Percentiles rank a stretch among this genome's conserved stretches.
Evolutionary conservation across 1,139 yeast species (phyloP).

Genomic region (Eremothecium sinecaudum): DNA sequence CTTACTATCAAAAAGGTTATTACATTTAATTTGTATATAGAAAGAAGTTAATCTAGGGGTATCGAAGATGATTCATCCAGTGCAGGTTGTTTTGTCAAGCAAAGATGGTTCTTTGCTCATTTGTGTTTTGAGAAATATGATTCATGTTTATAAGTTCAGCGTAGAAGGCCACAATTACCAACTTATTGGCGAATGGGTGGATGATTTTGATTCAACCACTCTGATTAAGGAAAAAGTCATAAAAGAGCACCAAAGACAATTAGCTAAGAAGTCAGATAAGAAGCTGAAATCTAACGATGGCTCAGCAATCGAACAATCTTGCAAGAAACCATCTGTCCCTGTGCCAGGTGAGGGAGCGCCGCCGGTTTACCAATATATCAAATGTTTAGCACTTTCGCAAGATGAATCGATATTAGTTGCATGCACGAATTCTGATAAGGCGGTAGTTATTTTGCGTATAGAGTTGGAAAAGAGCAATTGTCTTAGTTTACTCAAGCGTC

Average conservation of each 20-base stretch:
- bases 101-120: constrained; percentile 40
- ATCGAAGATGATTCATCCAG: constrained; percentile 59
- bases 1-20: no score
- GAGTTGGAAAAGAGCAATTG: constrained; percentile 30
- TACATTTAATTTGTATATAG: no score
- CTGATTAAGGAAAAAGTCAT: constrained; percentile 39
- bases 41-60: no score
- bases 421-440: constrained; percentile 76
- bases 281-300: constrained; percentile 32
- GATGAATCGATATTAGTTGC: constrained; percentile 52
- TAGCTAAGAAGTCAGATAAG: constrained; percentile 30
- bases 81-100: constrained; percentile 44
- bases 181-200: constrained; percentile 49
- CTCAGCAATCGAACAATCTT: constrained; percentile 21
- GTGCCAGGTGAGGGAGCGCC: constrained; percentile 64
- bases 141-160: constrained; percentile 39
- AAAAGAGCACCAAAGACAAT: constrained; percentile 34
- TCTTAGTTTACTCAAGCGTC: constrained; percentile 53
- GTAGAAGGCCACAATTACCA: constrained; percentile 27
- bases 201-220: constrained; percentile 39
- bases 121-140: constrained; percentile 47
- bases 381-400: constrained; percentile 47
- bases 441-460: constrained; percentile 54
- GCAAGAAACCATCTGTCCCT: constrained; percentile 46
- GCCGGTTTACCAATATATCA: constrained; percentile 52